phyloP scores from a whole-genome alignment of 2,329 filamentous ascomycete species.

The Fusarium sp. region DNA sequence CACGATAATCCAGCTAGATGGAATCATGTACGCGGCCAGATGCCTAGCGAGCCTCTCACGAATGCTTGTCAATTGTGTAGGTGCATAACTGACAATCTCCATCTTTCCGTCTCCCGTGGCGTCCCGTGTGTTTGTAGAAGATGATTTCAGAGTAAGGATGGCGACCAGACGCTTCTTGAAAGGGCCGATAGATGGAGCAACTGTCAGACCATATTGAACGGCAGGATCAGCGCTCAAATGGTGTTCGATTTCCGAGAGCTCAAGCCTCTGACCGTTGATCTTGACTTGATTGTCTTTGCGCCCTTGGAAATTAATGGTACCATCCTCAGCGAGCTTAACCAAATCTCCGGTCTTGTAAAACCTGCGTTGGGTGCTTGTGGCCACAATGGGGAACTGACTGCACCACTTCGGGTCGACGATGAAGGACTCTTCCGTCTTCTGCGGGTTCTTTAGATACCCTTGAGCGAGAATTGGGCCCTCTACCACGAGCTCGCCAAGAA shows the following conservation, averaged over 20 bases:
- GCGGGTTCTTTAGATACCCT: slow-evolving; percentile 45
- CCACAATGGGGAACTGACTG: not conserved
- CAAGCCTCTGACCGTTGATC: slow-evolving; percentile 48
- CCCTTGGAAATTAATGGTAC: slow-evolving; percentile 43
- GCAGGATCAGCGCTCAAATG: slow-evolving; percentile 23
- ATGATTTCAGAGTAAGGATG: slow-evolving; percentile 7
- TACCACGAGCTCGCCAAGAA: not conserved
- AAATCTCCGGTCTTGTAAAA: slow-evolving; percentile 42
- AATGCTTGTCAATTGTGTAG: slow-evolving; percentile 3
- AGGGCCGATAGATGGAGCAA: slow-evolving; percentile 8
- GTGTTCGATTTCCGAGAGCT: slow-evolving; percentile 47
- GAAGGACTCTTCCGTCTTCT: slow-evolving; percentile 46
- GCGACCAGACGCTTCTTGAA: slow-evolving; percentile 22
- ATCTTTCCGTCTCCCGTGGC: not conserved
- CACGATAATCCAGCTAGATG: slow-evolving; percentile 24
- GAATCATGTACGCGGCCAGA: slow-evolving; percentile 33
- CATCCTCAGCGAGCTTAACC: slow-evolving; percentile 34
- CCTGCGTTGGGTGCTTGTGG: not conserved
- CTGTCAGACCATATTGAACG: slow-evolving; percentile 18
- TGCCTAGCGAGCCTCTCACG: slow-evolving; percentile 4
- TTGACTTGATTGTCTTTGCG: slow-evolving; percentile 50
- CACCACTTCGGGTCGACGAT: slow-evolving; percentile 36
- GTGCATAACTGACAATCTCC: not conserved
- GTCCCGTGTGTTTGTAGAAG: not conserved
- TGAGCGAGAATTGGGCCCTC: not conserved